These are phyloP conservation scores for Fusarium stilboides DNA, from an alignment of 2,329 filamentous ascomycete species.

Conservation along the genomic window DNA sequence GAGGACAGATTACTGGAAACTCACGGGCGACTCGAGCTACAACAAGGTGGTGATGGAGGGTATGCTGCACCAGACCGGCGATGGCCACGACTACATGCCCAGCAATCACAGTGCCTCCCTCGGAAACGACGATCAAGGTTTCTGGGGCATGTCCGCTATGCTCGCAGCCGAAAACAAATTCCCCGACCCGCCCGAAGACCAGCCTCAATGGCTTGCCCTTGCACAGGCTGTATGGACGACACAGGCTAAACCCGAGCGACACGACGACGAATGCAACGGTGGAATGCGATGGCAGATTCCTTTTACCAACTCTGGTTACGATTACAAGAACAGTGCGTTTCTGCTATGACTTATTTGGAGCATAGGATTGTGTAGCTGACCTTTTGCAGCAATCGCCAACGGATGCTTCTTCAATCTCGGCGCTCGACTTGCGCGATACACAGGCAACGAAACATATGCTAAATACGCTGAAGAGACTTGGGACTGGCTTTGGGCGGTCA, in stretches of 20 bases:
- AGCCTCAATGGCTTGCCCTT: constrained; percentile 74
- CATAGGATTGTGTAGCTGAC: neutral
- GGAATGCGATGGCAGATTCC: constrained; percentile 86
- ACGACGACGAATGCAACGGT: constrained; percentile 75
- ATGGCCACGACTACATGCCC: constrained; percentile 72
- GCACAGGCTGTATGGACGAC: constrained; percentile 80
- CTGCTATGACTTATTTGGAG: accelerated
- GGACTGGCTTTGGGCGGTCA: constrained; percentile 70
- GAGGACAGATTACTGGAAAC: constrained; percentile 73
- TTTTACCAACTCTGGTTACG: constrained; percentile 79
- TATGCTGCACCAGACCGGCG: constrained; percentile 72
- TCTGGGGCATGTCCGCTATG: constrained; percentile 79
- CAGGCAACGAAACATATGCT: constrained; percentile 75
- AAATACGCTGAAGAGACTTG: constrained; percentile 74
- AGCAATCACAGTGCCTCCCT: constrained; percentile 70
- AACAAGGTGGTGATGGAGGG: constrained; percentile 71
- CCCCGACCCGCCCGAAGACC: constrained; percentile 67
- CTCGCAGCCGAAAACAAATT: constrained; percentile 76
- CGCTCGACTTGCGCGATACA: constrained; percentile 80
- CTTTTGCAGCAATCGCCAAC: constrained; percentile 68
- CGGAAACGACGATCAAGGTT: constrained; percentile 80
- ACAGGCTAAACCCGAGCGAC: constrained; percentile 72
- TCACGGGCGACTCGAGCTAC: constrained; percentile 75
- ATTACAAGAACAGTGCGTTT: constrained; percentile 76
- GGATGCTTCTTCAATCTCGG: constrained; percentile 76